Evolutionary conservation across 148 eudicot species (phyloP).

Genomic region (Rhododendron griersonianum): DNA sequence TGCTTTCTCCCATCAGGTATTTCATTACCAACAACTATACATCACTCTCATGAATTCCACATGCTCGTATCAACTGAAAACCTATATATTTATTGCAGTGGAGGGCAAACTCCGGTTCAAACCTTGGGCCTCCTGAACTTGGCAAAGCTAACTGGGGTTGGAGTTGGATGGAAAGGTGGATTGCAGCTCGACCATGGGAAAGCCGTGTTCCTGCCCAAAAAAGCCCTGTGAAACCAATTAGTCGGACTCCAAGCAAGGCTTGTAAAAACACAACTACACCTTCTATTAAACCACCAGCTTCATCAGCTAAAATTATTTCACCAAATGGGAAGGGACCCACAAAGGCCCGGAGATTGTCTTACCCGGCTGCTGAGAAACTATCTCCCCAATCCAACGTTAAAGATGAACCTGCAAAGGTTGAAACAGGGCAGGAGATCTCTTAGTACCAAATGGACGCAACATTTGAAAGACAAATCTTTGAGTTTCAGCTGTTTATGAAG

Average conservation of each 20-base stretch:
- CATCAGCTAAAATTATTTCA: slow-evolving; percentile 40
- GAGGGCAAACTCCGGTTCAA: slow-evolving; percentile 47
- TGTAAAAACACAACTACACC: slow-evolving; percentile 24
- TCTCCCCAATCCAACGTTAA: slow-evolving; percentile 20
- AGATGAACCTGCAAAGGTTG: slow-evolving; percentile 21
- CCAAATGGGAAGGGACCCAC: slow-evolving; percentile 46
- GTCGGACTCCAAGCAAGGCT: slow-evolving; percentile 28
- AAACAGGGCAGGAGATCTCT: slow-evolving; percentile 12
- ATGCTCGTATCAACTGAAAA: not conserved
- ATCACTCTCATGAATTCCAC: not conserved
- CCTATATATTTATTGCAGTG: slow-evolving; percentile 6
- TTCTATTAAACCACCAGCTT: slow-evolving; percentile 23
- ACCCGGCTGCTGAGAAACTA: slow-evolving; percentile 46
- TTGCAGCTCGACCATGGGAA: slow-evolving; percentile 98
- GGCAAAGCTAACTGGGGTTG: slow-evolving; percentile 90
- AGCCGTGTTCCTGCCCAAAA: slow-evolving; percentile 40
- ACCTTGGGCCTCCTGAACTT: slow-evolving; percentile 54
- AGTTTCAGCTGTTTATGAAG: not conserved
- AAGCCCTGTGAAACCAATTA: slow-evolving; percentile 40
- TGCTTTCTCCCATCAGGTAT: slow-evolving; percentile 93
- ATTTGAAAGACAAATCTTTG: not conserved
- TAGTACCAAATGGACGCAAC: not conserved
- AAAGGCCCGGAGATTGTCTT: slow-evolving; percentile 52
- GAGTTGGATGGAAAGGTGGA: slow-evolving; percentile 99
- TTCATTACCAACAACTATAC: not conserved